Evolutionary conservation across 129 eudicot genomes (phyloP), one percentile per base, ranked within the genome.

Genomic region (Flaveria ramosissima): DNA sequence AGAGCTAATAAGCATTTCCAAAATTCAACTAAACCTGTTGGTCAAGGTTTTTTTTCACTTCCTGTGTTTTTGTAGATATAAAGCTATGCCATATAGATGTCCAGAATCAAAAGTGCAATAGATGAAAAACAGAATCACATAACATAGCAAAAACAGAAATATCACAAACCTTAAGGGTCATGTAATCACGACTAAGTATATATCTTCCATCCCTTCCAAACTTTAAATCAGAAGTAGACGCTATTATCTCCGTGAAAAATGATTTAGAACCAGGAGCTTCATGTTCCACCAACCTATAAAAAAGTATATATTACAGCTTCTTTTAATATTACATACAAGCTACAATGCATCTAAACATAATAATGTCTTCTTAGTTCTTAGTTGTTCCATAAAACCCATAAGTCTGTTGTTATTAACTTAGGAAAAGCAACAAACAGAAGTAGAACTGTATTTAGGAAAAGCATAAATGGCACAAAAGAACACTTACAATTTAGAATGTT

Each of bases 211-310:
- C 93, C 83, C 80, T 94, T 64, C 96, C 91, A 83, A 94, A 94
- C 74, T 94, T 93, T 74, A 94, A 88, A 86, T 94, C 98, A 82
- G 98, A 94, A 83, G 91, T 87, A 36, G 98, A 94, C 61, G 98
- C 98, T 63, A 94, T 94, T 68, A 94, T 94, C 85, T 94, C 98
- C 21, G 98, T 94, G 87, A 94, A 94, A 88, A 94, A 94, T 48
- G 98, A 94, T 82, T 96, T 89, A 24, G 98, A 91, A 82, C 97
- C 97, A 48, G 97, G 98, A 73, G 96, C 93, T 78, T 91, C 97
- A 78, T 78, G 97, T 84, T 90, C 98, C 91, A 91, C 97, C 72
- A 94, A 94, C 84, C 98, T 94, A 89, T 71, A 72, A 14, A 64
- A 53, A 36, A 41, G 30, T 50, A 67, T 7, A 70, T 50, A 72